Conservation (phyloP, 495 filamentous ascomycete genomes). For the Delitschia confertaspora region DNA sequence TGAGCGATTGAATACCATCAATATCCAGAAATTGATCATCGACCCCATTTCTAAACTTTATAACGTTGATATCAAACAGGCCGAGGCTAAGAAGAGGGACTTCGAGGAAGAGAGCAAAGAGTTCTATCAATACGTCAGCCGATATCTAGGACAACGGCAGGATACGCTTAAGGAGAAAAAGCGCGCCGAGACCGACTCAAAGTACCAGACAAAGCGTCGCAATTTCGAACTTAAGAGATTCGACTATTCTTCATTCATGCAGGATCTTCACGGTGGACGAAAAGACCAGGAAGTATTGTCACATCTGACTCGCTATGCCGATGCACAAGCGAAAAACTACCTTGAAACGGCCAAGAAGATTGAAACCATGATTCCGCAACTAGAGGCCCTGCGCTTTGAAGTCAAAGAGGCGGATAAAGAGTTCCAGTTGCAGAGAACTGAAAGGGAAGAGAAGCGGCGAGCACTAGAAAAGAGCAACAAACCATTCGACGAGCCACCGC, state of each 20-base stretch:
- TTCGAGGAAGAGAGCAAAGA: conserved; percentile 98
- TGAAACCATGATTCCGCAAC: conserved; percentile 76
- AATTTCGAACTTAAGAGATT: conserved; percentile 96
- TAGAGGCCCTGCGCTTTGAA: conserved; percentile 84
- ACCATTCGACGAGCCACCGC: conserved; percentile 61
- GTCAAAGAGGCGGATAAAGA: conserved; percentile 90
- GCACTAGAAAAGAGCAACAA: conserved; percentile 82
- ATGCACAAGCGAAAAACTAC: conserved; percentile 78
- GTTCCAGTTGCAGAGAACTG: conserved; percentile 84
- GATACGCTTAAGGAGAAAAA: conserved; percentile 97
- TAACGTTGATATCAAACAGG: conserved; percentile 93
- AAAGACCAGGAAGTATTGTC: conserved; percentile 97
- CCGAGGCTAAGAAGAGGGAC: conserved; percentile 91
- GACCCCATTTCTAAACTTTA: conserved; percentile 89
- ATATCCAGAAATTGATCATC: conserved; percentile 86
- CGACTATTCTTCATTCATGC: conserved; percentile 98
- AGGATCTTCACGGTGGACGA: conserved; percentile 91
- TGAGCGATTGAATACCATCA: conserved; percentile 71
- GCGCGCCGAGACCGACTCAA: conserved; percentile 83
- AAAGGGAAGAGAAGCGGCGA: conserved; percentile 86
- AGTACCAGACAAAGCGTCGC: conserved; percentile 87
- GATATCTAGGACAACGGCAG: conserved; percentile 89
- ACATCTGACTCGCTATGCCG: conserved; percentile 89
- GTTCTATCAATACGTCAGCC: conserved; percentile 89
- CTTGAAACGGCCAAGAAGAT: conserved; percentile 76